These are phyloP conservation scores for Thelephora ganbajun DNA, from an alignment of 768 basidiomycete species.

Conservation along the genomic window DNA sequence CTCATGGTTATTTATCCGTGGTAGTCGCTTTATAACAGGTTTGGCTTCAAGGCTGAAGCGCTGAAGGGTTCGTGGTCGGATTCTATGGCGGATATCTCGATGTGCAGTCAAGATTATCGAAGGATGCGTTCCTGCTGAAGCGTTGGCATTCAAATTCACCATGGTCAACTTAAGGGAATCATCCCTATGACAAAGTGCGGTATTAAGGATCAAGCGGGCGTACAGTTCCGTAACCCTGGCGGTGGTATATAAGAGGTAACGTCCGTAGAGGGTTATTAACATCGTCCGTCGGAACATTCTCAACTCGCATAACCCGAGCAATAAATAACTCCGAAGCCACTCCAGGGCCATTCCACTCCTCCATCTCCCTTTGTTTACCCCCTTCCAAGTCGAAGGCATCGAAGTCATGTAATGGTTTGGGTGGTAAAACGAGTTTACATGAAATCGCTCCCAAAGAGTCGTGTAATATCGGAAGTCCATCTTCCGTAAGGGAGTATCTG, in stretches of 20 bases:
- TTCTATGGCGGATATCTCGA: too few species aligned
- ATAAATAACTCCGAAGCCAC: conserved; percentile 64
- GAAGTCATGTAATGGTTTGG: conserved; percentile 49
- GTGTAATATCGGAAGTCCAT: conserved; percentile 46
- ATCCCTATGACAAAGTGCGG: too few species aligned
- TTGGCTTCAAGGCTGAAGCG: too few species aligned
- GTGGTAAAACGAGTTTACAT: conserved; percentile 48
- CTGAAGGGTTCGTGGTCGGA: too few species aligned
- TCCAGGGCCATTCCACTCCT: conserved; percentile 17
- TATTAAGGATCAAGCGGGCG: too few species aligned
- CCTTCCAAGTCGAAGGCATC: conserved; percentile 18
- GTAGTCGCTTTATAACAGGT: too few species aligned
- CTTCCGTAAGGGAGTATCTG: conserved; percentile 27
- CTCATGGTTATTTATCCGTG: too few species aligned
- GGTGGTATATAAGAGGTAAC: conserved; percentile 52
- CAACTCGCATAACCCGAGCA: conserved; percentile 58
- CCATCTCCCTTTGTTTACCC: conserved; percentile 4
- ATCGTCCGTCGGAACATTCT: conserved; percentile 20
- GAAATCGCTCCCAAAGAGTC: conserved; percentile 57
- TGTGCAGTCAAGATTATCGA: too few species aligned
- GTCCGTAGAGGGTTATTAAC: conserved; percentile 15
- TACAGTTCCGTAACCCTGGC: conserved; percentile 42
- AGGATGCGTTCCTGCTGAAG: too few species aligned
- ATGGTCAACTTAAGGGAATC: too few species aligned
- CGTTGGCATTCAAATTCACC: too few species aligned